These are phyloP conservation scores for Camelina sativa DNA, from an alignment of 345 rosid genomes.

Conservation along the genomic window DNA sequence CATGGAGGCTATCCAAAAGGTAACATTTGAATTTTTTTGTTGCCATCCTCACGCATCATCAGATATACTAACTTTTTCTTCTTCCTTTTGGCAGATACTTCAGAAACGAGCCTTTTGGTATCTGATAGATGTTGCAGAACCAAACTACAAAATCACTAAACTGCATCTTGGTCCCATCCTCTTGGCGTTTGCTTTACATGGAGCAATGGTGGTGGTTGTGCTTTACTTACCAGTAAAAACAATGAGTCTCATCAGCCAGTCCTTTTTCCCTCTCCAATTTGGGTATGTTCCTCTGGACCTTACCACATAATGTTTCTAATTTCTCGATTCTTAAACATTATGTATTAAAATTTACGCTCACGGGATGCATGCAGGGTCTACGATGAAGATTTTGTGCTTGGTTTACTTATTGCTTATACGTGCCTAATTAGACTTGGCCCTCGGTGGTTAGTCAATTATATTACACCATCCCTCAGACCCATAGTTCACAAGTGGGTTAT, in stretches of 20 bases:
- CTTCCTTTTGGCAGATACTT: constrained; percentile 20
- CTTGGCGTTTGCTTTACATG: constrained; percentile 28
- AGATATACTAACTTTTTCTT: background rate
- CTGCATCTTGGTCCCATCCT: constrained; percentile 15
- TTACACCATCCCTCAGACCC: constrained; percentile 19
- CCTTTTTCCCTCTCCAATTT: constrained; percentile 32
- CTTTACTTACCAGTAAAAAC: constrained; percentile 32
- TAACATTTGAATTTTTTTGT: constrained; percentile 7
- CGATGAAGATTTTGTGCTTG: background rate
- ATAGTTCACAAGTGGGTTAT: constrained; percentile 29
- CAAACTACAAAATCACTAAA: constrained; percentile 22
- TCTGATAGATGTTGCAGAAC: constrained; percentile 29
- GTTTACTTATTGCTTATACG: constrained; percentile 14
- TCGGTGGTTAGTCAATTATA: background rate
- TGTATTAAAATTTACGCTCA: background rate
- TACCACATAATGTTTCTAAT: background rate
- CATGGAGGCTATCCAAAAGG: constrained; percentile 32
- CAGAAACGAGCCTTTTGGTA: constrained; percentile 32
- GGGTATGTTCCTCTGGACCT: constrained; percentile 11
- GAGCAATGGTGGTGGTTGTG: constrained; percentile 23
- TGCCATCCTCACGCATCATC: background rate
- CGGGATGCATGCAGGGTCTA: constrained; percentile 17
- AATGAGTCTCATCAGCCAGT: constrained; percentile 1
- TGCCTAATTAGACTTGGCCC: constrained; percentile 3
- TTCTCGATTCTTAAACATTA: background rate